phyloP scores from a whole-genome alignment of 73 alveolate species.

The Paramecium octaurelia region DNA sequence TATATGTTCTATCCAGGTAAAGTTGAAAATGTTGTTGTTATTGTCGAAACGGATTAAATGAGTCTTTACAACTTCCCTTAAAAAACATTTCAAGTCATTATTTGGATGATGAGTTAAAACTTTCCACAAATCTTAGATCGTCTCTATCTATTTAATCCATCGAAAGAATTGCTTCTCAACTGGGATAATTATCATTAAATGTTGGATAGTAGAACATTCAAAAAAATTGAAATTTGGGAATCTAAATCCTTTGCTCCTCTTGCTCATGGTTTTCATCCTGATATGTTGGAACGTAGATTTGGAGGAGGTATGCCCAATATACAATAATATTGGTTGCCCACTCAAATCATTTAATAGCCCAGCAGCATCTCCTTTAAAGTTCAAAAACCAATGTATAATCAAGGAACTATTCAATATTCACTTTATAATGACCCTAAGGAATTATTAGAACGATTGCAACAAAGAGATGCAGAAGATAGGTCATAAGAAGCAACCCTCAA shows the following conservation, averaged over 20 bases:
- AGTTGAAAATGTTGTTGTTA: conserved; percentile 35
- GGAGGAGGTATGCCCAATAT: conserved; percentile 47
- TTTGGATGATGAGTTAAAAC: conserved; percentile 47
- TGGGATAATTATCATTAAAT: background rate
- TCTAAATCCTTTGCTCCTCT: conserved; percentile 42
- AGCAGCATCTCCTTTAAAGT: conserved; percentile 5
- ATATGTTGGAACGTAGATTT: conserved; percentile 16
- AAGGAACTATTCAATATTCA: background rate
- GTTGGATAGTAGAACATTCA: conserved; percentile 18
- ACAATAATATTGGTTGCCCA: background rate
- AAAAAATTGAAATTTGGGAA: conserved; percentile 47
- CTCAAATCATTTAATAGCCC: background rate
- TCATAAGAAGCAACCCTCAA: background rate
- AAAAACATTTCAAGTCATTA: conserved; percentile 25
- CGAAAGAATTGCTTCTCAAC: background rate
- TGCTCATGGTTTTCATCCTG: conserved; percentile 54
- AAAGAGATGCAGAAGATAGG: conserved; percentile 8
- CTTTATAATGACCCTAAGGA: conserved; percentile 33
- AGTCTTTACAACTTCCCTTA: background rate
- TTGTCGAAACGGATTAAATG: conserved; percentile 19
- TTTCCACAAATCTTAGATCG: conserved; percentile 38
- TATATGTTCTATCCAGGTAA: conserved; percentile 24
- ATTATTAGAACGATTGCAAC: background rate
- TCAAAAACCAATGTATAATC: background rate
- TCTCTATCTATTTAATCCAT: conserved; percentile 22